Conservation (phyloP, 805 yeast genomes). For the Cephaloascus fragrans region DNA sequence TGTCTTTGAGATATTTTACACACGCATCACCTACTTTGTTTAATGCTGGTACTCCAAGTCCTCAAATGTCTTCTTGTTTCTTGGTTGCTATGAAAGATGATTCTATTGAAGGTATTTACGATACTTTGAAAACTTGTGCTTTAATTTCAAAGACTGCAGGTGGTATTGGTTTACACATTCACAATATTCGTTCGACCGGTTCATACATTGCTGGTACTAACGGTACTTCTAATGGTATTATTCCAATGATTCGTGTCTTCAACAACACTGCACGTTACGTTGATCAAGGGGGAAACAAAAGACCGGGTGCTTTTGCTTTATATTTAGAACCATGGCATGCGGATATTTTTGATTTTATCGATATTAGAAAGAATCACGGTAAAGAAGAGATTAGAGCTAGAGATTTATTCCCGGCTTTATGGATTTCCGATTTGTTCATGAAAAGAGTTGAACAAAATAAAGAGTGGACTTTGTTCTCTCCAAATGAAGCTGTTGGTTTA, state of each 20-base stretch:
- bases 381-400: constrained; percentile 91
- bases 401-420: constrained; percentile 84
- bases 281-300: constrained; percentile 96
- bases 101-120: constrained; percentile 91
- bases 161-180: constrained; percentile 87
- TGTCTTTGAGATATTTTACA: constrained; percentile 82
- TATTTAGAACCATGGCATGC: constrained; percentile 97
- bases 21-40: constrained; percentile 95
- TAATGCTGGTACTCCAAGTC: constrained; percentile 83
- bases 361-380: constrained; percentile 87
- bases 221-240: constrained; percentile 85
- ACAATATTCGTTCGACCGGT: constrained; percentile 80
- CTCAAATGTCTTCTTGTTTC: constrained; percentile 88
- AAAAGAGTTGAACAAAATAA: constrained; percentile 68
- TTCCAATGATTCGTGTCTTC: constrained; percentile 94
- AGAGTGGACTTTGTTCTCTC: constrained; percentile 87
- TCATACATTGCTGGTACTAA: constrained; percentile 85
- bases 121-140: constrained; percentile 81
- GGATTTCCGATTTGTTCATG: constrained; percentile 96
- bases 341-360: constrained; percentile 79
- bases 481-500: constrained; percentile 81
- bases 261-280: constrained; percentile 95
- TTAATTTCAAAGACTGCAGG: constrained; percentile 92
- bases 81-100: constrained; percentile 87
- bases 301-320: constrained; percentile 96